These are phyloP conservation scores for Fusarium compactum DNA, from an alignment of 2,329 filamentous ascomycete species.

Conservation along the genomic window DNA sequence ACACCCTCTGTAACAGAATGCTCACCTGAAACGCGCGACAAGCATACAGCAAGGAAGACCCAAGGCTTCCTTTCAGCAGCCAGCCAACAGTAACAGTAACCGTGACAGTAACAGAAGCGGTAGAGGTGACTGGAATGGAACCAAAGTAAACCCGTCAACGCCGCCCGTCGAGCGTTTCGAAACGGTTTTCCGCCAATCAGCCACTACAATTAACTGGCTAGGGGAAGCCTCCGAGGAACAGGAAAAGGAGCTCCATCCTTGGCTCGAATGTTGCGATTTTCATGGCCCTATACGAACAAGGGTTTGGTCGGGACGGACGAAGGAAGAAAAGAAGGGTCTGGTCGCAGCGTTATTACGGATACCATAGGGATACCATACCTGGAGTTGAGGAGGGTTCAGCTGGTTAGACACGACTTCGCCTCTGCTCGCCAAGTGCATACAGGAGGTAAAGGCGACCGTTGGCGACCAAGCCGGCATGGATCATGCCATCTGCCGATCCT, in stretches of 20 bases:
- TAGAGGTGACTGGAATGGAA: background rate
- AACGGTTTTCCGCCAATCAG: slow-evolving; percentile 47
- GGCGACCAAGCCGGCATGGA: slow-evolving; percentile 1
- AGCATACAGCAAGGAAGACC: slow-evolving; percentile 20
- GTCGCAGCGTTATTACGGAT: background rate
- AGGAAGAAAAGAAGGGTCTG: slow-evolving; percentile 15
- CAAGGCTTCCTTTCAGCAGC: background rate
- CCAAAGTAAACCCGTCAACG: slow-evolving; percentile 20
- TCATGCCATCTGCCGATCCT: slow-evolving; percentile 17
- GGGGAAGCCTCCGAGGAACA: slow-evolving; percentile 1
- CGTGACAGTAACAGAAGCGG: background rate
- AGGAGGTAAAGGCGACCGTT: slow-evolving; percentile 8
- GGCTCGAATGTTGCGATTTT: slow-evolving; percentile 40
- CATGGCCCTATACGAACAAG: slow-evolving; percentile 8
- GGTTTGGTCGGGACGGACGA: slow-evolving; percentile 4
- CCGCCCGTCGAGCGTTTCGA: slow-evolving; percentile 44
- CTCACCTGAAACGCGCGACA: slow-evolving; percentile 37
- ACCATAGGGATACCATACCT: background rate
- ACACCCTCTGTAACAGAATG: slow-evolving; percentile 36
- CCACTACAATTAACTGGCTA: slow-evolving; percentile 5
- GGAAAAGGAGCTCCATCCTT: slow-evolving; percentile 28
- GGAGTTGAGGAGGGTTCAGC: background rate
- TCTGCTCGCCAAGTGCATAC: background rate
- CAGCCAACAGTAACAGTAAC: background rate
- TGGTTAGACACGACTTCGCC: background rate